A percentile compares a stretch with the other conserved stretches of the same genome.
These are phyloP conservation scores for Ascochyta clinopodiicola DNA, from an alignment of 2,329 filamentous ascomycete genomes.

Conservation along the genomic window DNA sequence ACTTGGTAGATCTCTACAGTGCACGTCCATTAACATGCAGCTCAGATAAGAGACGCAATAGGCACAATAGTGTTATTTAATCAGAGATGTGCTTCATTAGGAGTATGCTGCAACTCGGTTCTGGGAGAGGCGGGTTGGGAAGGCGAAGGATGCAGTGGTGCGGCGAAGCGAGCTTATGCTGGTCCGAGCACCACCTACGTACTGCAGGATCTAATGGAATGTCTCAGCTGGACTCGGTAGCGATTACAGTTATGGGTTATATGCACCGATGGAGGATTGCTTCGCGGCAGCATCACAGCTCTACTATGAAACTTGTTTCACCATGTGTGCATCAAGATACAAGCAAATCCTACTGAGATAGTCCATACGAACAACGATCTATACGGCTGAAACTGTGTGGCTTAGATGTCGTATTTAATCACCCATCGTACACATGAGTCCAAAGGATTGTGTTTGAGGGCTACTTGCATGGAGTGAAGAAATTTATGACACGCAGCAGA, in stretches of 20 bases:
- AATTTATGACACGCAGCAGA: too few relatives aligned
- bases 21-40: too few relatives aligned
- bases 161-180: not conserved
- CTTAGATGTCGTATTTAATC: too few relatives aligned
- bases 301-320: too few relatives aligned
- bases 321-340: too few relatives aligned
- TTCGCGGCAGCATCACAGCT: not conserved
- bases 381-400: too few relatives aligned
- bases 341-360: too few relatives aligned
- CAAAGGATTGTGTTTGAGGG: too few relatives aligned
- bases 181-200: not conserved
- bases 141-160: conserved; percentile 1
- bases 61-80: not conserved
- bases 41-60: not conserved
- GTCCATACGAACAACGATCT: too few relatives aligned
- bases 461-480: too few relatives aligned
- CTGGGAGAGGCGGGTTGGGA: not conserved
- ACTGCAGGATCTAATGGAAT: not conserved
- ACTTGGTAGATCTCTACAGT: too few relatives aligned
- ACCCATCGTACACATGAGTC: too few relatives aligned
- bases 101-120: not conserved
- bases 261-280: not conserved
- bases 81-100: not conserved
- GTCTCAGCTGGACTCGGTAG: not conserved
- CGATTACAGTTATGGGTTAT: not conserved